Percentiles rank a stretch among this genome's conserved stretches.
Evolutionary conservation across 2,329 filamentous ascomycete genomes (phyloP).

Genomic region (Hirsutella thompsonii): DNA sequence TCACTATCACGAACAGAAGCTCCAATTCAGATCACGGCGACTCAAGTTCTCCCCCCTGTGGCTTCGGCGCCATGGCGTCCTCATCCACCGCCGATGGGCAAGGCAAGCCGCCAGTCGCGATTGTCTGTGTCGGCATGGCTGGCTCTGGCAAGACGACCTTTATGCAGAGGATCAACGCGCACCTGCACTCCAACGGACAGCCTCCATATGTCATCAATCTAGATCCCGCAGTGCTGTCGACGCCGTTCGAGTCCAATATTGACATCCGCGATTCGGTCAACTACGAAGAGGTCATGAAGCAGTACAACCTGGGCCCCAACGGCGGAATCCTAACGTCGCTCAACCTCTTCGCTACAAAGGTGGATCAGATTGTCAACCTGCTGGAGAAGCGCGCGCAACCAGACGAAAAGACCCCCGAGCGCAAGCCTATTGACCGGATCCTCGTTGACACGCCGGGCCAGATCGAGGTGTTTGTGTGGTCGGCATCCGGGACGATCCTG

Average conservation of each 20-base stretch:
- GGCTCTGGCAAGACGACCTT: constrained; percentile 99
- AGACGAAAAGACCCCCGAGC: constrained; percentile 43
- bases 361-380: constrained; percentile 83
- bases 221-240: constrained; percentile 83
- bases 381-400: constrained; percentile 77
- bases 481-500: constrained; percentile 84
- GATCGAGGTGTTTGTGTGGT: constrained; percentile 99
- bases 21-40: no score
- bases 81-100: constrained; percentile 7
- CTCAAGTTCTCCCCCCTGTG: no score
- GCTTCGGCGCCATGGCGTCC: constrained; percentile 16
- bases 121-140: constrained; percentile 97
- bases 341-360: constrained; percentile 95
- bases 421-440: constrained; percentile 64
- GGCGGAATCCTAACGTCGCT: constrained; percentile 91
- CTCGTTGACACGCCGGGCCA: constrained; percentile 93
- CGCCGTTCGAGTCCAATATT: constrained; percentile 95
- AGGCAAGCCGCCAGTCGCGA: constrained; percentile 26
- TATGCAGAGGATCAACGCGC: constrained; percentile 93
- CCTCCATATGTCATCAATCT: constrained; percentile 95
- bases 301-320: constrained; percentile 95
- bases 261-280: constrained; percentile 98
- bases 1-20: no score
- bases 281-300: constrained; percentile 99
- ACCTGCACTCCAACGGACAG: constrained; percentile 69